Percentiles rank a stretch among this genome's conserved stretches.
phyloP scores from a whole-genome alignment of 495 filamentous ascomycete species.

The Aspergillus carlsbadensis region DNA sequence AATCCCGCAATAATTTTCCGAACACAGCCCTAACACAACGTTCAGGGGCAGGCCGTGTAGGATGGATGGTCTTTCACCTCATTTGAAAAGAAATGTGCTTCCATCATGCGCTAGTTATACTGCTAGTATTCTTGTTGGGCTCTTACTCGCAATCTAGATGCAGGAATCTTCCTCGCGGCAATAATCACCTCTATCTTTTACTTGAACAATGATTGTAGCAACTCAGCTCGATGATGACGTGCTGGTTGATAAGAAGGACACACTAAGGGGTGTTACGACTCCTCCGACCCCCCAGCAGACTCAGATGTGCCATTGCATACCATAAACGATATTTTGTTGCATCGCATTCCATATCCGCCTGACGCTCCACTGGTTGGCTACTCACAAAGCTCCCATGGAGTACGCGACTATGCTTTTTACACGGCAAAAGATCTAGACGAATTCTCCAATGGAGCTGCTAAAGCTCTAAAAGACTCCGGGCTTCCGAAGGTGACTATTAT shows the following conservation, averaged over 20 bases:
- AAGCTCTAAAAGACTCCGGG: slow-evolving; percentile 1
- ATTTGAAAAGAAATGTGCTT: not conserved
- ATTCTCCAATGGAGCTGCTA: slow-evolving; percentile 13
- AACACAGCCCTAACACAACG: not conserved
- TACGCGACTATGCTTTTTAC: slow-evolving; percentile 16
- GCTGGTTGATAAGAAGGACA: not conserved
- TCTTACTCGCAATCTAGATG: not conserved
- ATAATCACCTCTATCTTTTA: not conserved
- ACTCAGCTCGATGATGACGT: not conserved
- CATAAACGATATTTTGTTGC: slow-evolving; percentile 13
- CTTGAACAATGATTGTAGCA: not conserved
- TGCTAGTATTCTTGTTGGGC: not conserved
- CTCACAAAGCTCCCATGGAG: slow-evolving; percentile 13
- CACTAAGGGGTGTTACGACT: not conserved
- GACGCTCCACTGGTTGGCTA: slow-evolving; percentile 16
- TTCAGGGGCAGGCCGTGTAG: not conserved
- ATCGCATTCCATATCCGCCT: slow-evolving; percentile 7
- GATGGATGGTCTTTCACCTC: not conserved
- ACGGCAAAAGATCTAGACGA: slow-evolving; percentile 13
- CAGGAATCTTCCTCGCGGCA: not conserved
- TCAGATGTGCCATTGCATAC: not conserved
- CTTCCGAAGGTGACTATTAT: slow-evolving; percentile 4
- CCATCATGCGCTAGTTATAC: not conserved
- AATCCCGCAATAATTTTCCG: slow-evolving; percentile 2
- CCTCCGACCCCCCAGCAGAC: slow-evolving; percentile 16